These are phyloP conservation scores for Debaryomyces robertsiae DNA, from an alignment of 1,139 yeast species.

Conservation along the genomic window DNA sequence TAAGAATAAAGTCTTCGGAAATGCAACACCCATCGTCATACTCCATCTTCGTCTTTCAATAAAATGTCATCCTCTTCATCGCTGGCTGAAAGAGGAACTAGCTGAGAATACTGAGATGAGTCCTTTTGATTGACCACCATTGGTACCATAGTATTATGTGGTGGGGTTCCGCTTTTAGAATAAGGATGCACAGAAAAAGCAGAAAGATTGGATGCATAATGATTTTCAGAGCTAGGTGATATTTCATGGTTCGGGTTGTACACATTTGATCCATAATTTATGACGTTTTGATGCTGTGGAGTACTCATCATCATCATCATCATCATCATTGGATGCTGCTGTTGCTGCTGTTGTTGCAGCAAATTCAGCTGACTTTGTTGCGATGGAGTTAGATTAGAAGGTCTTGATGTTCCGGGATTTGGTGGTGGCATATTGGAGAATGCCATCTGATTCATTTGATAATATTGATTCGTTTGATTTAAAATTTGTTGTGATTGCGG, in stretches of 20 bases:
- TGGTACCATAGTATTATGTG: constrained; percentile 2
- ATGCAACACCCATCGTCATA: not conserved
- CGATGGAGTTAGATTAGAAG: constrained; percentile 13
- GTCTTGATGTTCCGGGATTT: constrained; percentile 14
- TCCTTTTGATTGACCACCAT: constrained; percentile 4
- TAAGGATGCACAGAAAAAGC: constrained; percentile 5
- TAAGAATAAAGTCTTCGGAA: no score
- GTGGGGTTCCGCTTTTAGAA: constrained; percentile 7
- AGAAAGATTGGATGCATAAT: constrained; percentile 15
- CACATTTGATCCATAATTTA: constrained; percentile 18
- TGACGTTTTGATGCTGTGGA: constrained; percentile 39
- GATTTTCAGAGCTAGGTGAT: constrained; percentile 16
- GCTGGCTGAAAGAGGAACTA: constrained; percentile 4
- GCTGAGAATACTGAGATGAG: constrained; percentile 2
- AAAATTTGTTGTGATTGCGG: constrained; percentile 30
- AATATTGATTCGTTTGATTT: constrained; percentile 27
- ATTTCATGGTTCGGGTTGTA: constrained; percentile 14
- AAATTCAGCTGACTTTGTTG: constrained; percentile 16
- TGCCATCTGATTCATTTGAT: constrained; percentile 20
- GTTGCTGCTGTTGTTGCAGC: constrained; percentile 21
- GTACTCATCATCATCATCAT: constrained; percentile 50
- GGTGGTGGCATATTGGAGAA: constrained; percentile 34
- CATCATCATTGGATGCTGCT: constrained; percentile 20
- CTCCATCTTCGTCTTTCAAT: constrained; percentile 4
- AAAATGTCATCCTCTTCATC: constrained; percentile 7